A percentile compares a stretch with the other conserved stretches of the same genome.
Conservation (phyloP, 208 protist genomes). For the Leishmania tarentolae region DNA sequence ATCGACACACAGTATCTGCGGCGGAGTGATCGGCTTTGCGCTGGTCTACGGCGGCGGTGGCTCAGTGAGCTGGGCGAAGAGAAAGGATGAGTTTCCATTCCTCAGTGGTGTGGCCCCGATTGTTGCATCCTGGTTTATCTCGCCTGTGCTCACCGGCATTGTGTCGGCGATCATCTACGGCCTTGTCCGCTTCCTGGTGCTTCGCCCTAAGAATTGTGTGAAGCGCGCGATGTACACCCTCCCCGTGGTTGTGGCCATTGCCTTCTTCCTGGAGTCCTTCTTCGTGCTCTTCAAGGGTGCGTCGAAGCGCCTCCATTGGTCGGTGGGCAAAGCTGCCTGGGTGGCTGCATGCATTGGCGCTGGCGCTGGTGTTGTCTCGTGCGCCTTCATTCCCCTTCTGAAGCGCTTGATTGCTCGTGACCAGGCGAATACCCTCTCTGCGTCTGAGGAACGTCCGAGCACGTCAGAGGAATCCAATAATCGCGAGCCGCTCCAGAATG, state of each 20-base stretch:
- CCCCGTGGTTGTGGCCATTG: constrained; percentile 46
- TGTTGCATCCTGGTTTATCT: constrained; percentile 64
- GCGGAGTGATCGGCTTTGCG: constrained; percentile 67
- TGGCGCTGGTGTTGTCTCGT: constrained; percentile 36
- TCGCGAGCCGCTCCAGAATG: background rate
- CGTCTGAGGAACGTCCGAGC: constrained; percentile 11
- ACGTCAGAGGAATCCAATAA: background rate
- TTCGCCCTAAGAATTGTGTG: constrained; percentile 36
- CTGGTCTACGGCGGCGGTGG: constrained; percentile 57
- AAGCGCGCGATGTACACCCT: constrained; percentile 37
- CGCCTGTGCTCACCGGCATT: constrained; percentile 43
- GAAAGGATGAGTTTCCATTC: constrained; percentile 53
- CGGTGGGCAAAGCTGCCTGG: constrained; percentile 36
- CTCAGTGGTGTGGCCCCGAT: constrained; percentile 58
- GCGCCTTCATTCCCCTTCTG: constrained; percentile 49
- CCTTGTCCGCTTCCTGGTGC: constrained; percentile 37
- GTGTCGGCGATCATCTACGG: constrained; percentile 47
- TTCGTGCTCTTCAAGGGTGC: constrained; percentile 67
- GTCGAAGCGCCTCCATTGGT: constrained; percentile 41
- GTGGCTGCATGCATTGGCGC: constrained; percentile 44
- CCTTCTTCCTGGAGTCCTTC: constrained; percentile 66
- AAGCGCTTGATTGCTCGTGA: constrained; percentile 18
- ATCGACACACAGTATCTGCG: constrained; percentile 61
- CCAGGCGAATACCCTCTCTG: constrained; percentile 7
- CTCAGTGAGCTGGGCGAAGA: constrained; percentile 48